Base-by-base conservation (phyloP, 208 protist species). In the Leishmania martiniquensis region DNA sequence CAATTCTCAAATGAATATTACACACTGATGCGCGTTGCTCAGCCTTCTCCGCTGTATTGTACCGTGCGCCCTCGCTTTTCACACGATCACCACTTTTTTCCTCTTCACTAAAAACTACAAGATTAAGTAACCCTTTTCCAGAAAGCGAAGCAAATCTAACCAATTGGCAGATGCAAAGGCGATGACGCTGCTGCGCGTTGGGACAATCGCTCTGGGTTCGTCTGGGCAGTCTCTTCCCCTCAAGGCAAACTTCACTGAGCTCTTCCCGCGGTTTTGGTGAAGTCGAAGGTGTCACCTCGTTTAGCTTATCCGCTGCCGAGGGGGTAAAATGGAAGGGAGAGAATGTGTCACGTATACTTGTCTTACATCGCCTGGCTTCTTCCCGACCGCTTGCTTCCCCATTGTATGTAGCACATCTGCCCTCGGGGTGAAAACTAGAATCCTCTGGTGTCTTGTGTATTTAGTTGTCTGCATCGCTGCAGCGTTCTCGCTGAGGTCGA, bases 81-180 rank as follows among this genome's bases (percentile, higher is more conserved):
- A 74, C 69, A 74, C 45, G 51, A 60, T 57, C 69, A 73, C 47
- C 69, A 57, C 47, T 59, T 85, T 80, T 67, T 62, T 82, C 71
- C n/a, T 73, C 10, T 80, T 59, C 80, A 73, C 59, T 66, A 62
- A 68, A 42, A 45, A 37, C 45, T 47, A 76, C 39, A n/a, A 51
- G 49, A 68, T 79, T 78, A 62, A 44, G 34, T 72, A 54, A 62
- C 4, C 63, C 54, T 76, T 57, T 85, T 77, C 67, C n/a, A 72
- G 44, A 37, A 74, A 32, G 69, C 71, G 45, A 54, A 75, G n/a
- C 4, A 74, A 74, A 60, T 13, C 5, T 34, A 45, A 62, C 9
- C 37, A 74, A n/a, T 15, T n/a, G 55, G 20, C 69, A 59, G 17
- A 9, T 2, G 39, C 22, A 47, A 68, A 68, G 44, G 32, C 37